Evolutionary conservation across 2,329 filamentous ascomycete genomes (phyloP).

Genomic region (Penicillium sp.): DNA sequence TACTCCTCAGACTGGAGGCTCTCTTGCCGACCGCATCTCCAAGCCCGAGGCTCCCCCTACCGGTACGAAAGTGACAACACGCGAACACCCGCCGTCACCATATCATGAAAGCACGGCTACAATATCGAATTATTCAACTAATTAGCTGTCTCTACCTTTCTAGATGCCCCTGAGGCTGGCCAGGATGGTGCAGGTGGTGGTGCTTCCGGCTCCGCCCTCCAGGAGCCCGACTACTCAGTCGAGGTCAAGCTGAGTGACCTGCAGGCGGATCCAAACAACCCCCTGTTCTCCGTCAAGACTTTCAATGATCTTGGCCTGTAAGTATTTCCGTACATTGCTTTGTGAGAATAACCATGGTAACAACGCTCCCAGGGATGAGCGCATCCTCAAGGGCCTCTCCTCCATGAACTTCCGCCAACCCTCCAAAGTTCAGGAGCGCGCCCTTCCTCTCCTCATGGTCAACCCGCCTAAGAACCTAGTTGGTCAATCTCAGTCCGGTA

Average conservation of each 20-base stretch:
- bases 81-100: not conserved
- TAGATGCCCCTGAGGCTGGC: constrained; percentile 1
- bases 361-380: constrained; percentile 47
- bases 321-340: constrained; percentile 38
- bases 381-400: constrained; percentile 74
- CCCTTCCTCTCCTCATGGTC: constrained; percentile 81
- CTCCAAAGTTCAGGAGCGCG: constrained; percentile 96
- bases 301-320: constrained; percentile 88
- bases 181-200: constrained; percentile 42
- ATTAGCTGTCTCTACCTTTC: not conserved
- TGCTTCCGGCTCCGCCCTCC: constrained; percentile 52
- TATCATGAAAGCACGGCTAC: not conserved
- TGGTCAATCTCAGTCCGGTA: constrained; percentile 98
- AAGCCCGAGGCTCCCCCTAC: constrained; percentile 37
- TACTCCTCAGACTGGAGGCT: constrained; percentile 32
- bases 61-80: constrained; percentile 25
- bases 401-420: constrained; percentile 89
- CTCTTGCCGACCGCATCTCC: constrained; percentile 51
- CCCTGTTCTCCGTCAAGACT: constrained; percentile 77
- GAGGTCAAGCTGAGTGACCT: constrained; percentile 90
- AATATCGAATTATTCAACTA: not conserved
- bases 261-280: constrained; percentile 81
- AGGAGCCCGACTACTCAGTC: constrained; percentile 81
- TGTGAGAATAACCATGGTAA: not conserved
- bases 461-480: constrained; percentile 93